Evolutionary conservation across 2,329 filamentous ascomycete species (phyloP), one percentile per base, ranked within the genome.

Genomic region (Penicillium sp.): DNA sequence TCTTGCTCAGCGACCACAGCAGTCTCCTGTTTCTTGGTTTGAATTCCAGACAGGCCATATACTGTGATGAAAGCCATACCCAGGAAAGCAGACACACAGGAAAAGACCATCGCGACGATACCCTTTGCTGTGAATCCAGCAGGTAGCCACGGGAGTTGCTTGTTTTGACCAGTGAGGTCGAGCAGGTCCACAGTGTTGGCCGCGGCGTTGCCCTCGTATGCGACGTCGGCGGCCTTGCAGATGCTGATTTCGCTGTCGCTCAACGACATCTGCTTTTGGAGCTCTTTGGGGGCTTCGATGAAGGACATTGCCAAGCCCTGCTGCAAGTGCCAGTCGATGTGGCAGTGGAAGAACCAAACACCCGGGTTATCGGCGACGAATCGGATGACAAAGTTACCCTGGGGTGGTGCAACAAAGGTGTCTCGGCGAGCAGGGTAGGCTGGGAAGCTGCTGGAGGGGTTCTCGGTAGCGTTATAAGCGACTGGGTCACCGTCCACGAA

Each of bases 31-130:
- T 59, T 59, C 26, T 51, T 52, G 21, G 48, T 22, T 24, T 33
- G n/a, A 3, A 50, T 39, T 33, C 62, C 61, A 1, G 60, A 60
- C 16, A 56, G 48, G 24, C 75, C 62, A 80, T 90, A 93, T 81
- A 87, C 87, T 1, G 80, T 81, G 54, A 95, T 86, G 10, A 85
- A 83, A 0, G 75, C 80, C 64, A 92, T 79, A 7, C 90, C 90
- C 6, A 90, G 63, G 47, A 92, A 77, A 2, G 89, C 91, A 14
- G 82, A 82, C 5, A 92, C 60, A 60, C 83, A 83, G 68, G 87
- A 90, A 68, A 93, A 90, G 2, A 87, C 86, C 63, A 95, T 75
- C 14, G 90, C 90, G 1, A 91, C 83, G 45, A 90, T 89, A 6
- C 90, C 91, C 31, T 82, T 81, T 4, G 48, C 33, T 0, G 86